phyloP scores from a whole-genome alignment of 169 alveolate species.

The Neospora caninum region DNA sequence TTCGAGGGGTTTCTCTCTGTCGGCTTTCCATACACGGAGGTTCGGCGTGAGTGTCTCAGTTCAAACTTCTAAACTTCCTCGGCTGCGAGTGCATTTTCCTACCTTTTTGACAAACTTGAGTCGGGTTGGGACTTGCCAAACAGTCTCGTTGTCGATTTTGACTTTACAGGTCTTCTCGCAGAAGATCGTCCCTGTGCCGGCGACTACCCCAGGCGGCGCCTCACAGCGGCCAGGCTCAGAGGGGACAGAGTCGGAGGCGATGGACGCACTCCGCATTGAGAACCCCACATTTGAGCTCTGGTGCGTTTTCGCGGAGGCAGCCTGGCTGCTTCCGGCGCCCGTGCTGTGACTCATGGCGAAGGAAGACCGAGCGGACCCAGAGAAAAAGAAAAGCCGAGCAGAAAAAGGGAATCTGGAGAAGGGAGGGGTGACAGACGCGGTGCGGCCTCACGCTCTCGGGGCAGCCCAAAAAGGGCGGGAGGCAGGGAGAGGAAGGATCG shows the following conservation, averaged over 20 bases:
- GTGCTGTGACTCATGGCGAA: neutral
- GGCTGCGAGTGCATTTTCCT: neutral
- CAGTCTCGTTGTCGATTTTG: slow-evolving; percentile 30
- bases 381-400: no score
- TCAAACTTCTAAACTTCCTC: neutral
- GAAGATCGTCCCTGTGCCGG: neutral
- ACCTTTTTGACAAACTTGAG: slow-evolving; percentile 39
- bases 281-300: neutral
- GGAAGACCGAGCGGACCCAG: neutral
- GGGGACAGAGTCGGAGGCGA: neutral
- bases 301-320: neutral
- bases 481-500: no score
- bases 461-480: no score
- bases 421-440: no score
- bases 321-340: neutral
- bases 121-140: slow-evolving; percentile 20
- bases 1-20: no score
- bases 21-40: no score
- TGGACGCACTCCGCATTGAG: neutral
- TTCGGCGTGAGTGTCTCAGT: no score
- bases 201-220: neutral
- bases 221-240: neutral
- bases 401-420: no score
- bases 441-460: no score
- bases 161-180: slow-evolving; percentile 28